These are phyloP conservation scores for Porcisia hertigi DNA, from an alignment of 208 protist genomes.

Conservation along the genomic window DNA sequence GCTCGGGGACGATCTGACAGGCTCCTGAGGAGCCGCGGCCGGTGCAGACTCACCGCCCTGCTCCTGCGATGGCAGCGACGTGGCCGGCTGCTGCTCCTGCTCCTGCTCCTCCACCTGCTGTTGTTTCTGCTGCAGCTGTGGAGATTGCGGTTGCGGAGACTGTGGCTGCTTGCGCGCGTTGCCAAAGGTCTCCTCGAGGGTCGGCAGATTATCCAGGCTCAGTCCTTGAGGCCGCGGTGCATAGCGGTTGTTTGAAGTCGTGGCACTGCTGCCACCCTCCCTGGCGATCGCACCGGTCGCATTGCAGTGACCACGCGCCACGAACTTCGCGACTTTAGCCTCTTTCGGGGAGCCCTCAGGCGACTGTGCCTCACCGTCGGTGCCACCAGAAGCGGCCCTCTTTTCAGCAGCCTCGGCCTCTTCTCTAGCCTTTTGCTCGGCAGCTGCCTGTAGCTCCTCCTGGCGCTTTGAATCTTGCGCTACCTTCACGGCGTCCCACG, in stretches of 20 bases:
- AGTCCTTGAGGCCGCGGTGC: slow-evolving; percentile 17
- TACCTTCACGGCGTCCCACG: slow-evolving; percentile 48
- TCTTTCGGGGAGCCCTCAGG: slow-evolving; percentile 23
- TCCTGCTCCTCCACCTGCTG: background rate
- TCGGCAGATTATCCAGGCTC: slow-evolving; percentile 57
- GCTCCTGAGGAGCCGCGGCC: background rate
- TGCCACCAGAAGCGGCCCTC: slow-evolving; percentile 1
- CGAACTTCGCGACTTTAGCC: slow-evolving; percentile 62
- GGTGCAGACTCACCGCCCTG: slow-evolving; percentile 12
- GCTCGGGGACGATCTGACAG: background rate
- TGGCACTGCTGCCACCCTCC: slow-evolving; percentile 10
- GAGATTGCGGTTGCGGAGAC: background rate
- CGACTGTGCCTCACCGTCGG: background rate
- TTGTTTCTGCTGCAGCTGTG: background rate
- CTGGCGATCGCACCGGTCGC: slow-evolving; percentile 52
- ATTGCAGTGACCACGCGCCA: slow-evolving; percentile 64
- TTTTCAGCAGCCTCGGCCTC: slow-evolving; percentile 16
- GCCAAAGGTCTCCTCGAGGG: slow-evolving; percentile 60
- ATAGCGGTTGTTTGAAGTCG: background rate
- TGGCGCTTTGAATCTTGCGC: slow-evolving; percentile 20
- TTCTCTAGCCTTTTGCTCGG: slow-evolving; percentile 23
- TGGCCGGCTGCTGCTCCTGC: slow-evolving; percentile 1
- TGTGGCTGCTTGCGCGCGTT: slow-evolving; percentile 31
- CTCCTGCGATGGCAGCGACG: background rate
- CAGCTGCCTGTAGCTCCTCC: slow-evolving; percentile 16